Conservation (phyloP, 352 stramenopile genomes). For the Pythium graminicola region DNA sequence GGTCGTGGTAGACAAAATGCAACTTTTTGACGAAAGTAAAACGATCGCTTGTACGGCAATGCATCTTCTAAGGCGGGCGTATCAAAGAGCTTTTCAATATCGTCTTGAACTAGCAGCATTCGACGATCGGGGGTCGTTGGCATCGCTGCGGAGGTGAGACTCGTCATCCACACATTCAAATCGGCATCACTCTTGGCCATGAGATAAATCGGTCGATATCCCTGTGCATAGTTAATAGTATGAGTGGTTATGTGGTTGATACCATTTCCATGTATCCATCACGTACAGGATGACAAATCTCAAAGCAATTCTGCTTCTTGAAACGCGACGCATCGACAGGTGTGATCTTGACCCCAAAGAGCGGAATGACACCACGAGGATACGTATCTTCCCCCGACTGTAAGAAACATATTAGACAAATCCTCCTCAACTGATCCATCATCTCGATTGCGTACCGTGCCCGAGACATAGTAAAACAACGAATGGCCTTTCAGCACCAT, state of each 20-base stretch:
- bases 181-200: constrained; percentile 84
- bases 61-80: constrained; percentile 72
- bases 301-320: constrained; percentile 84
- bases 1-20: constrained; percentile 67
- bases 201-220: constrained; percentile 74
- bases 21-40: constrained; percentile 81
- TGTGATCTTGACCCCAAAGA: constrained; percentile 71
- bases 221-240: constrained; percentile 29
- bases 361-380: constrained; percentile 68
- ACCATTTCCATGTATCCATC: too few species aligned
- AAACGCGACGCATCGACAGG: constrained; percentile 70
- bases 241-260: too few species aligned
- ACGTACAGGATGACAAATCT: constrained; percentile 77
- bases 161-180: constrained; percentile 81
- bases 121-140: constrained; percentile 59
- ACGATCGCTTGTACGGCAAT: constrained; percentile 76
- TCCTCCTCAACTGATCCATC: not conserved
- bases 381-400: constrained; percentile 83
- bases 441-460: constrained; percentile 44
- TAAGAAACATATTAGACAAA: not conserved
- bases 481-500: constrained; percentile 86
- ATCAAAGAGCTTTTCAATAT: constrained; percentile 66
- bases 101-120: constrained; percentile 51
- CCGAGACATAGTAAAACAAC: constrained; percentile 85
- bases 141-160: constrained; percentile 74